Base-by-base conservation (phyloP, 345 rosid genomes). In the Arabidopsis arenosa region DNA sequence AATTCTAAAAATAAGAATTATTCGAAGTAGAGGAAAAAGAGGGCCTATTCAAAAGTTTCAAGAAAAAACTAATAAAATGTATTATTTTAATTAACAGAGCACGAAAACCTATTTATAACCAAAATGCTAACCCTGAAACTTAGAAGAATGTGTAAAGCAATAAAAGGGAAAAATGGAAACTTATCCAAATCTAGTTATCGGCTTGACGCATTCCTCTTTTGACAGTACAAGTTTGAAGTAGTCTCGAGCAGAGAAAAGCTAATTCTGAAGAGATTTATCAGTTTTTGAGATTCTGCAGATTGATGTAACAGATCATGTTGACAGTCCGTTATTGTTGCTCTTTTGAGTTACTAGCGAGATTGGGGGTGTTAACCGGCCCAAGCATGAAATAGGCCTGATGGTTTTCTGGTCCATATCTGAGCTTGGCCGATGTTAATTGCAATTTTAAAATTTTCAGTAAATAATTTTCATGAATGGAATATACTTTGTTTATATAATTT, bases 321-420 rank as follows among this genome's bases (percentile, higher is more conserved):
- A 9, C 9, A 39, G 43, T 39, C 44, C 13, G 45, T 41, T 12
- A 41, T 12, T 11, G 44, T 18, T 40, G 35, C 11, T 32, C 43
- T 47, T 11, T 48, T 48, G 39, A 9, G 64, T 69, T 69, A 8
- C 12, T 44, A 15, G 54, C 17, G 35, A 17, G 37, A 35, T 18
- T 58, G 8, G 28, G 1, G 55, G 26, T 49, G 59, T 36, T 12
- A 37, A 26, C 13, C 5, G 14, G 68, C 52, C 58, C 52, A 61
- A 26, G 13, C 6, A 5, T 28, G n/a, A 63, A 63, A 40, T 15
- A 43, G 76, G 62, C 68, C n/a, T 28, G n/a, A 37, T n/a, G 30
- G 9, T 30, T 39, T 53, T 52, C 14, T 63, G 21, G 52, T 62
- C 51, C 44, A 18, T 18, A 63, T 39, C 40, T 61, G 18, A 72